These are phyloP conservation scores for Dissophora ornata DNA, from an alignment of 192 early-diverging fungal genomes.

Conservation along the genomic window DNA sequence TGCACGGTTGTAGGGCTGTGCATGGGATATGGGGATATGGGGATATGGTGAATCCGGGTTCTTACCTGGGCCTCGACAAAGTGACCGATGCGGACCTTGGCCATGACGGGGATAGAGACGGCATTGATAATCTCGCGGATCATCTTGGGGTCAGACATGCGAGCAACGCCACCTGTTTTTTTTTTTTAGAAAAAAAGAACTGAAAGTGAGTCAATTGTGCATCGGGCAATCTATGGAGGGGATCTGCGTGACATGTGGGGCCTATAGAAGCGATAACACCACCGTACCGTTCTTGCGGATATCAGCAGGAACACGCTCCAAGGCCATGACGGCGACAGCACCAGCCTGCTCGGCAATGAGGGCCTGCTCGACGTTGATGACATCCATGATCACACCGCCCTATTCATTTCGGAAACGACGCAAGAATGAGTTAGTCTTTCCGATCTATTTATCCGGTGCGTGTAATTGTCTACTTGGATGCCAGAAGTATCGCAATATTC, in stretches of 20 bases:
- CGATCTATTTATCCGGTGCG: too few relatives aligned
- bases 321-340: slow-evolving; percentile 96
- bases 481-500: too few relatives aligned
- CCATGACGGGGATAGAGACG: slow-evolving; percentile 99
- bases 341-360: slow-evolving; percentile 97
- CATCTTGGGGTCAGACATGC: slow-evolving; percentile 99
- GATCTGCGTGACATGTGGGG: too few relatives aligned
- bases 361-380: slow-evolving; percentile 97
- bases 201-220: slow-evolving; percentile 2
- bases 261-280: too few relatives aligned
- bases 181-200: background rate
- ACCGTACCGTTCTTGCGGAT: slow-evolving; percentile 92
- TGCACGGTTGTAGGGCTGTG: too few relatives aligned
- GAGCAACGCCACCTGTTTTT: slow-evolving; percentile 84
- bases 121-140: slow-evolving; percentile 96
- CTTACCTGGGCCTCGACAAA: slow-evolving; percentile 94
- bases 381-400: slow-evolving; percentile 99
- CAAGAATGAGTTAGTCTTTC: too few relatives aligned
- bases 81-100: slow-evolving; percentile 98
- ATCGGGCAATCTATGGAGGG: too few relatives aligned
- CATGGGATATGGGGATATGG: too few relatives aligned
- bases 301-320: slow-evolving; percentile 98
- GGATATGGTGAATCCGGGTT: too few relatives aligned
- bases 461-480: too few relatives aligned
- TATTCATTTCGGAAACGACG: slow-evolving; percentile 23